A percentile compares a stretch with the other conserved stretches of the same genome.
phyloP scores from a whole-genome alignment of 495 filamentous ascomycete genomes.

The Bacidia gigantensis region DNA sequence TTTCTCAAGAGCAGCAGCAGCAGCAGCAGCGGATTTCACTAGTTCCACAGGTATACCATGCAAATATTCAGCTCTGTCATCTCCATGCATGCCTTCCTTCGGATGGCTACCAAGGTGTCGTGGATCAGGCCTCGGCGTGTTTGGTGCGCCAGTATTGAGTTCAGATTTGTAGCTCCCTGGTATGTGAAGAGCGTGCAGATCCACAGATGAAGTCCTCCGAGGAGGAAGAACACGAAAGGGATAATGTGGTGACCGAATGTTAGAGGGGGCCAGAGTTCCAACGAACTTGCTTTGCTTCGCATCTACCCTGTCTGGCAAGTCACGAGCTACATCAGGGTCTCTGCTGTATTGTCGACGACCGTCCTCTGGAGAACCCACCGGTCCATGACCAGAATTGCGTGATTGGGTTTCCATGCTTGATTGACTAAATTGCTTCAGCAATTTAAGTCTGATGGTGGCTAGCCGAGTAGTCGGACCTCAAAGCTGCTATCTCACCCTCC shows the following conservation, averaged over 20 bases:
- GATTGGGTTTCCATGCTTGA: neutral
- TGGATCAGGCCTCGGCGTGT: neutral
- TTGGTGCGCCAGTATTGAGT: neutral
- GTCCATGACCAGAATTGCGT: neutral
- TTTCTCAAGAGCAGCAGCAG: neutral
- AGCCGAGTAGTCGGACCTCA: neutral
- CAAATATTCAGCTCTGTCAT: too few species aligned
- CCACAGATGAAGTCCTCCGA: neutral
- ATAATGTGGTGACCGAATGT: neutral
- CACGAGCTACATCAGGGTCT: neutral
- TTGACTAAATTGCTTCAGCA: neutral
- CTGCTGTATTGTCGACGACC: neutral
- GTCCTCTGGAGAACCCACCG: neutral
- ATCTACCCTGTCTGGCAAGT: neutral
- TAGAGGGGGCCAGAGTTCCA: neutral
- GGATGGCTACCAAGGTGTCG: neutral
- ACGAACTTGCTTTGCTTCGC: neutral
- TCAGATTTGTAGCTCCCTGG: constrained; percentile 17
- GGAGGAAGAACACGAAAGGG: constrained; percentile 9
- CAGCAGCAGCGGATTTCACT: neutral
- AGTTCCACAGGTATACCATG: too few species aligned
- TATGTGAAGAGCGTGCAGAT: constrained; percentile 8
- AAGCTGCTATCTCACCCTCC: neutral
- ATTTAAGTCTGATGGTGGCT: neutral
- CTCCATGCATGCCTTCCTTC: neutral